phyloP scores from a whole-genome alignment of 768 basidiomycete genomes.

The Lentinus brumalis region DNA sequence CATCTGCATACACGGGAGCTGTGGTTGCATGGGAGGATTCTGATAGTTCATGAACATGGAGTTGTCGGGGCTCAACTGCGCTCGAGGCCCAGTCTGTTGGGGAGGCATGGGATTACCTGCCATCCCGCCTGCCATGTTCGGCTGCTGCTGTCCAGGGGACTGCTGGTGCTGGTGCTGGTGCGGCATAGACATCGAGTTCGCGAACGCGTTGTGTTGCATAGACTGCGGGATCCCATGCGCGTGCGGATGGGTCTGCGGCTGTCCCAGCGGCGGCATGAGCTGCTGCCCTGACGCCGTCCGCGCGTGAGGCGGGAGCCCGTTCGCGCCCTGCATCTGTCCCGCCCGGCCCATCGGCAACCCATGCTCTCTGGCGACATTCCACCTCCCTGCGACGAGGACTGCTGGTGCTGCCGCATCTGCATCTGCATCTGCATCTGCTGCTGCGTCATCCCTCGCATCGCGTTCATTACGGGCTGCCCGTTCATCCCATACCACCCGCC shows the following conservation, averaged over 20 bases:
- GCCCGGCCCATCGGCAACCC: slow-evolving; percentile 40
- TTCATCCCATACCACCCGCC: slow-evolving; percentile 43
- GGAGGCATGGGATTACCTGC: slow-evolving; percentile 26
- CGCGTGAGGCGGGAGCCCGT: slow-evolving; percentile 44
- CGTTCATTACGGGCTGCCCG: slow-evolving; percentile 41
- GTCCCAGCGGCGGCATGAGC: slow-evolving; percentile 48
- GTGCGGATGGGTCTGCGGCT: slow-evolving; percentile 31
- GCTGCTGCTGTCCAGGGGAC: slow-evolving; percentile 39
- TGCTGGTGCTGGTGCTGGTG: slow-evolving; percentile 37
- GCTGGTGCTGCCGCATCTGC: slow-evolving; percentile 33
- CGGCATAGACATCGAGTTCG: slow-evolving; percentile 39
- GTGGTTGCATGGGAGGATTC: slow-evolving; percentile 36
- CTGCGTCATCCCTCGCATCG: slow-evolving; percentile 36
- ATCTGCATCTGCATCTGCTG: slow-evolving; percentile 32
- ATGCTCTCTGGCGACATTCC: slow-evolving; percentile 49
- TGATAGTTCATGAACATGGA: slow-evolving; percentile 48
- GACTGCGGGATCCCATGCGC: slow-evolving; percentile 35
- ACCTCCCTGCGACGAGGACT: slow-evolving; percentile 32
- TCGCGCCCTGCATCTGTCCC: slow-evolving; percentile 31
- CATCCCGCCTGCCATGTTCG: slow-evolving; percentile 18
- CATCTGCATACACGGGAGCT: slow-evolving; percentile 19
- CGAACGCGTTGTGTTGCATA: slow-evolving; percentile 39
- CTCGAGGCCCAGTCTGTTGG: slow-evolving; percentile 42
- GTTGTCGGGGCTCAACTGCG: slow-evolving; percentile 49
- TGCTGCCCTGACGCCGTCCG: slow-evolving; percentile 49